phyloP scores from a whole-genome alignment of 225 moss, liverwort and hornwort species.

The Thuidium tamariscinum region DNA sequence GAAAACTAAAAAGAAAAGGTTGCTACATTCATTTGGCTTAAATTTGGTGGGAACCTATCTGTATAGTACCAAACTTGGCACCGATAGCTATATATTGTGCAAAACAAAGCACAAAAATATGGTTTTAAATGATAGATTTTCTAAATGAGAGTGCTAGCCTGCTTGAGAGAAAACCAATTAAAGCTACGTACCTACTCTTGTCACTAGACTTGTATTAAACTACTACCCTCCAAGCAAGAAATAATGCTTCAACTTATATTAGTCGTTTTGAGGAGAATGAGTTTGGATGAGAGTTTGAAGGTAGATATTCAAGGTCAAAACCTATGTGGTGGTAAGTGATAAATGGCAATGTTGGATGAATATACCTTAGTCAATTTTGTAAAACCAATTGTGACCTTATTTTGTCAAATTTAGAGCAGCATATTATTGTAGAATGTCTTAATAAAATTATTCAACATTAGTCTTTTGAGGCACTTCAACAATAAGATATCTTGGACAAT shows the following conservation, averaged over 20 bases:
- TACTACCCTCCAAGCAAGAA: background rate
- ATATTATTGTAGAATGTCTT: background rate
- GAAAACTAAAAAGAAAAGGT: no score
- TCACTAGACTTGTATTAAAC: rapidly evolving
- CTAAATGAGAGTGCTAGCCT: no score
- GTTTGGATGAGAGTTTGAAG: no score
- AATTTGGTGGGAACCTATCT: no score
- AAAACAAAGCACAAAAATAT: no score
- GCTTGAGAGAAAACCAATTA: no score
- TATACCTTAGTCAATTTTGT: rapidly evolving
- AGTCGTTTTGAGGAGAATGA: background rate
- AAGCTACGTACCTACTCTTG: background rate
- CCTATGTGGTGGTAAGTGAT: background rate
- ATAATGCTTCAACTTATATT: background rate
- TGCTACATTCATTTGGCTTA: no score
- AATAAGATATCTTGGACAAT: rapidly evolving
- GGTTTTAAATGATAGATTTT: no score
- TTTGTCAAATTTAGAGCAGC: background rate
- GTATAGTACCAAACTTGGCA: no score
- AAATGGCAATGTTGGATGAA: rapidly evolving
- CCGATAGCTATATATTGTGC: no score
- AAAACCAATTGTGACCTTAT: background rate
- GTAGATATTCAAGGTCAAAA: background rate
- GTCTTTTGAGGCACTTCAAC: rapidly evolving
- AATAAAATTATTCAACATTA: background rate